These are phyloP conservation scores for Verticillium tricorpus DNA, from an alignment of 2,329 filamentous ascomycete genomes.

Conservation along the genomic window DNA sequence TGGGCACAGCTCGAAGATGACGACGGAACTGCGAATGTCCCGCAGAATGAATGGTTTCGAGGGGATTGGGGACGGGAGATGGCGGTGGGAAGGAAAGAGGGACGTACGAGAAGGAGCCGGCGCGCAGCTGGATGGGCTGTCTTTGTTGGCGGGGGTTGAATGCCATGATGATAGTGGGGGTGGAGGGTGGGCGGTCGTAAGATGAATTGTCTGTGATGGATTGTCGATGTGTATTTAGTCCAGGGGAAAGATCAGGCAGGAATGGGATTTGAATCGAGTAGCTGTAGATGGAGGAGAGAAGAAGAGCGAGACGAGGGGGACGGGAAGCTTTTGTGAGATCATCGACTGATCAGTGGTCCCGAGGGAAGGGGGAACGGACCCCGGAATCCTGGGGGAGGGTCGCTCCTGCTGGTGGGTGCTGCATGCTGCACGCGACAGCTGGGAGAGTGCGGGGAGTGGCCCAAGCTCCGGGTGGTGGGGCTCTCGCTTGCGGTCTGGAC, in stretches of 20 bases:
- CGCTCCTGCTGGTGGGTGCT: neutral
- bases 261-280: neutral
- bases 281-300: neutral
- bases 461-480: neutral
- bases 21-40: no score
- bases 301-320: conserved; percentile 1
- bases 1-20: neutral
- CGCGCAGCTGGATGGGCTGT: neutral
- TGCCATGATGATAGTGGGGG: neutral
- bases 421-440: neutral
- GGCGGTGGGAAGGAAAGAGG: conserved; percentile 9
- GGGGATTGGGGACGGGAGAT: neutral
- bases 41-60: no score
- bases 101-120: conserved; percentile 13
- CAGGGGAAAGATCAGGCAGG: neutral
- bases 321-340: neutral
- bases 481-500: neutral
- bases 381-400: neutral
- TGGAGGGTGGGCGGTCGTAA: neutral
- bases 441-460: neutral
- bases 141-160: neutral
- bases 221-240: neutral
- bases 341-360: neutral
- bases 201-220: neutral
- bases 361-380: neutral